A percentile compares a stretch with the other conserved stretches of the same genome.
Conservation (phyloP, 352 stramenopile genomes). For the Pseudoperonospora humuli region DNA sequence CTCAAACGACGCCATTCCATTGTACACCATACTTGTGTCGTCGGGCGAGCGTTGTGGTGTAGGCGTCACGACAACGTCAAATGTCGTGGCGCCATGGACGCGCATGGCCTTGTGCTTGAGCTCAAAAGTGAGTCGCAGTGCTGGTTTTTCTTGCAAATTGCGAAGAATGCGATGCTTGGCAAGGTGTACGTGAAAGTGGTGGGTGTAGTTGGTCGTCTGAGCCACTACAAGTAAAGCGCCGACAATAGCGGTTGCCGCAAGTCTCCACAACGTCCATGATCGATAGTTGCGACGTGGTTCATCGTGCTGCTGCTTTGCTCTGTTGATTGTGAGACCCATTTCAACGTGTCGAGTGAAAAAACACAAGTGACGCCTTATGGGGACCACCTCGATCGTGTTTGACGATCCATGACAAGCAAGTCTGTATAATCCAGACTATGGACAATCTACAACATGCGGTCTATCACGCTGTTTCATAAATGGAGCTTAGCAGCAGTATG, state of each 20-base stretch:
- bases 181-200: conserved; percentile 31
- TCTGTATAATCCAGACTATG: no score
- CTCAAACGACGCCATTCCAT: conserved; percentile 26
- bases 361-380: no score
- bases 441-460: no score
- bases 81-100: conserved; percentile 25
- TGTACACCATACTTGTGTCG: conserved; percentile 24
- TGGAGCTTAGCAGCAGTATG: no score
- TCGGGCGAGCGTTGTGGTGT: conserved; percentile 3
- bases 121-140: conserved; percentile 29
- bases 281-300: background rate
- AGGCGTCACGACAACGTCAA: conserved; percentile 30
- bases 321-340: background rate
- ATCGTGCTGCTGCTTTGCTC: background rate
- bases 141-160: conserved; percentile 26
- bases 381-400: no score
- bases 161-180: conserved; percentile 37
- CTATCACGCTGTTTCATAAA: no score
- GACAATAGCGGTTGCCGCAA: conserved; percentile 4
- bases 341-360: background rate
- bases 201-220: conserved; percentile 19
- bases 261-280: conserved; percentile 12
- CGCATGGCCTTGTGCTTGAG: conserved; percentile 38
- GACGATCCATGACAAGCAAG: no score
- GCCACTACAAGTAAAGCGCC: conserved; percentile 12